These are phyloP conservation scores for Ashbya aceris DNA, from an alignment of 1,139 yeast species.

Conservation along the genomic window DNA sequence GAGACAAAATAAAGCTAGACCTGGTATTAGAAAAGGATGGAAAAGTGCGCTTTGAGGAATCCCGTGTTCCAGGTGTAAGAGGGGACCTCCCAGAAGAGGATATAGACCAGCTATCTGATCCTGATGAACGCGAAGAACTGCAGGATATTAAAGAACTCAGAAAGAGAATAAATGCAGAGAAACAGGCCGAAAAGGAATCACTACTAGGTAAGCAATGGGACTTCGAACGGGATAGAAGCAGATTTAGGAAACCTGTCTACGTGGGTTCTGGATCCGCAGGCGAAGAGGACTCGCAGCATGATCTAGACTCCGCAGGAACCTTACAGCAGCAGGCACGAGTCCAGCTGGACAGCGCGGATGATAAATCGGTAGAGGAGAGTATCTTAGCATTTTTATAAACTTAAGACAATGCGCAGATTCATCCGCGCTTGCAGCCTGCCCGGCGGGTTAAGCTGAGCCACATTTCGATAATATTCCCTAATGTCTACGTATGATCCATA, in stretches of 20 bases:
- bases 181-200: constrained; percentile 24
- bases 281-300: not conserved
- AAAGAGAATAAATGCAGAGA: constrained; percentile 28
- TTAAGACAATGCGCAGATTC: no score
- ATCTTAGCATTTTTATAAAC: constrained; percentile 1
- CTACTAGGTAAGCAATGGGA: constrained; percentile 46
- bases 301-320: not conserved
- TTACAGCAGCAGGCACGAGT: not conserved
- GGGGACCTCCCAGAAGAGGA: constrained; percentile 22
- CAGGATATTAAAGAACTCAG: constrained; percentile 31
- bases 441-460: no score
- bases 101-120: constrained; percentile 23
- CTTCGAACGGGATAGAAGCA: constrained; percentile 40
- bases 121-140: constrained; percentile 24
- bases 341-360: not conserved
- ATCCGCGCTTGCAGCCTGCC: no score
- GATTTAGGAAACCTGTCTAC: constrained; percentile 36
- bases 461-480: no score
- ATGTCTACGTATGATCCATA: constrained; percentile 7
- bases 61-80: no score
- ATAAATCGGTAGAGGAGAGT: not conserved
- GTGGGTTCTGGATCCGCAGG: constrained; percentile 11
- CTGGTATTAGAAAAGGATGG: constrained; percentile 70
- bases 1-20: constrained; percentile 56
- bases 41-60: constrained; percentile 37